Evolutionary conservation across 2,329 filamentous ascomycete species (phyloP).

Genomic region (Hypomyces rosellus): DNA sequence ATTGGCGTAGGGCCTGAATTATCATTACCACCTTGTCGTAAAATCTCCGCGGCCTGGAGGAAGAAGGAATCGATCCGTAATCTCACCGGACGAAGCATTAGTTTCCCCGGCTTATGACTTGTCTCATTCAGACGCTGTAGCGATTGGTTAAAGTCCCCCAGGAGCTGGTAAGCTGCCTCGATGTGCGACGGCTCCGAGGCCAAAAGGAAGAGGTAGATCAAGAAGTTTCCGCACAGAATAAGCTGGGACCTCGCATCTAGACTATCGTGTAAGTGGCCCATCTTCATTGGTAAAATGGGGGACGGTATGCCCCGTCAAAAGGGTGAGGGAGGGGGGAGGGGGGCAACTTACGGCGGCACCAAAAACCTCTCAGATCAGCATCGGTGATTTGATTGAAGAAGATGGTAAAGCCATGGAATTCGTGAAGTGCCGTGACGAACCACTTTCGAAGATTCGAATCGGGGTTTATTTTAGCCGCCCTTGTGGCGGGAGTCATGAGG

Average conservation of each 20-base stretch:
- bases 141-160: slow-evolving; percentile 31
- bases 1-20: background rate
- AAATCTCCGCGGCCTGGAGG: slow-evolving; percentile 27
- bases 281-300: background rate
- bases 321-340: background rate
- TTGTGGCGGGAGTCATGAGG: slow-evolving; percentile 40
- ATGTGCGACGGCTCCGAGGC: slow-evolving; percentile 31
- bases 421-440: slow-evolving; percentile 27
- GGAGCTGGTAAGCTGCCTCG: slow-evolving; percentile 28
- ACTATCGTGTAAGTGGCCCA: background rate
- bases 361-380: slow-evolving; percentile 35
- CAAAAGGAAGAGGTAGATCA: slow-evolving; percentile 42
- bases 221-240: slow-evolving; percentile 41
- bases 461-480: slow-evolving; percentile 30
- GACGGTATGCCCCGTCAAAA: background rate
- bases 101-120: slow-evolving; percentile 24
- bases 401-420: slow-evolving; percentile 31
- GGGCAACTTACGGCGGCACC: slow-evolving; percentile 35
- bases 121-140: slow-evolving; percentile 28
- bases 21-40: slow-evolving; percentile 17
- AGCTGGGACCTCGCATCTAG: slow-evolving; percentile 35
- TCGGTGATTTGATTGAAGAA: slow-evolving; percentile 32
- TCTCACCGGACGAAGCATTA: slow-evolving; percentile 30
- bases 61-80: slow-evolving; percentile 36
- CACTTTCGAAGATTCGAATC: slow-evolving; percentile 30